These are phyloP conservation scores for Sporobolomyces pararoseus DNA, from an alignment of 768 basidiomycete species.

Conservation along the genomic window DNA sequence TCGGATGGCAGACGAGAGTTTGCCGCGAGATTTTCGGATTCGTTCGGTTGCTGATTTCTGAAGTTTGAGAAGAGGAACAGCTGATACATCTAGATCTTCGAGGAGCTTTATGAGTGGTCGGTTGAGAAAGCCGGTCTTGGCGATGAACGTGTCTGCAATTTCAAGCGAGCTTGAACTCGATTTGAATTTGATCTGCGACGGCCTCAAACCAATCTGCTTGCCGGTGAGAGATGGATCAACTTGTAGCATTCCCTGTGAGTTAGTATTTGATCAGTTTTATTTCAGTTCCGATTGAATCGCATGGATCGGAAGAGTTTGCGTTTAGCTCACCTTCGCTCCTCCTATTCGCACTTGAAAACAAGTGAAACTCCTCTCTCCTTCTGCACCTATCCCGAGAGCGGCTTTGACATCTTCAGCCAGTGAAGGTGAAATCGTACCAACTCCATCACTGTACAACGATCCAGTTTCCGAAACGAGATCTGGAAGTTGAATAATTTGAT, in stretches of 20 bases:
- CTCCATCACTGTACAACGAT: constrained; percentile 63
- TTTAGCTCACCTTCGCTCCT: not conserved
- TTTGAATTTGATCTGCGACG: constrained; percentile 58
- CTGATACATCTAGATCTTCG: constrained; percentile 66
- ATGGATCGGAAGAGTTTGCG: not conserved
- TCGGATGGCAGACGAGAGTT: not conserved
- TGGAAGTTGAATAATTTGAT: constrained; percentile 1
- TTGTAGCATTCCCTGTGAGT: constrained; percentile 16
- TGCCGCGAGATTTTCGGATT: constrained; percentile 49
- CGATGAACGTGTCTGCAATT: not conserved
- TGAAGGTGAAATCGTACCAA: constrained; percentile 59
- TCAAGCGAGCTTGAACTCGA: constrained; percentile 40
- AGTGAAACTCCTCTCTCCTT: not conserved
- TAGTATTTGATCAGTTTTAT: not conserved
- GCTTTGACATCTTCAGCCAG: constrained; percentile 1
- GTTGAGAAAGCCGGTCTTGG: constrained; percentile 4
- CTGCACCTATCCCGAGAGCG: not conserved
- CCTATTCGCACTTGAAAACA: constrained; percentile 9
- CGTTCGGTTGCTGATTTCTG: constrained; percentile 60
- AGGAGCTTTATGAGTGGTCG: constrained; percentile 46
- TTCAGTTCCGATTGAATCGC: not conserved
- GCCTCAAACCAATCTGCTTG: not conserved
- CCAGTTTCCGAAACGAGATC: constrained; percentile 39
- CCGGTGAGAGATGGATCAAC: constrained; percentile 2
- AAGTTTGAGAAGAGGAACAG: constrained; percentile 59